These are phyloP conservation scores for Nicotiana obtusifolia DNA, from an alignment of 257 asterid species.

Conservation along the genomic window DNA sequence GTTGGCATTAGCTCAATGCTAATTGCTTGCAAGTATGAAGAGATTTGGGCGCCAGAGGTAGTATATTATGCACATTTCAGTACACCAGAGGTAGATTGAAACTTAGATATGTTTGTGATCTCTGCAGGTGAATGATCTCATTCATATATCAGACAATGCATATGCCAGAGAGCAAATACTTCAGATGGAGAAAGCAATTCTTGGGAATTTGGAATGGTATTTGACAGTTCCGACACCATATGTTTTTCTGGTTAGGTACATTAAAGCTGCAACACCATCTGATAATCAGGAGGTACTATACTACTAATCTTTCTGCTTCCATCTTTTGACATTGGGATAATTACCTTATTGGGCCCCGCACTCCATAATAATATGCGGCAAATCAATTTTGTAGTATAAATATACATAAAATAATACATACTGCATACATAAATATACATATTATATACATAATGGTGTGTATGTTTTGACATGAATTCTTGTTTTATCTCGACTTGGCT, in stretches of 20 bases:
- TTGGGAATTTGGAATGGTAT: slow-evolving; percentile 40
- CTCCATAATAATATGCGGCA: too few species aligned
- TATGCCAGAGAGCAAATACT: slow-evolving; percentile 32
- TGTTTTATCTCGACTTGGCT: background rate
- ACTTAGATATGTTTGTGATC: too few species aligned
- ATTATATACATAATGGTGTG: too few species aligned
- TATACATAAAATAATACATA: too few species aligned
- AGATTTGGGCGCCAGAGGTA: slow-evolving; percentile 97
- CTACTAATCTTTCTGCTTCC: too few species aligned
- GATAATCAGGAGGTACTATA: slow-evolving; percentile 5
- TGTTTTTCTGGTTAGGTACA: slow-evolving; percentile 31
- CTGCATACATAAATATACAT: too few species aligned
- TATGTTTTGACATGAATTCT: too few species aligned
- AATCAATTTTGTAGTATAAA: too few species aligned
- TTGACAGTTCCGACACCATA: slow-evolving; percentile 44
- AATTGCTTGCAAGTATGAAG: slow-evolving; percentile 89
- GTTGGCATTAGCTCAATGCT: slow-evolving; percentile 95
- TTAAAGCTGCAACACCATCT: slow-evolving; percentile 30
- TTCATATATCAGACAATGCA: slow-evolving; percentile 44
- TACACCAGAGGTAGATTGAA: too few species aligned
- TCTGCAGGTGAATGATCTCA: slow-evolving; percentile 44
- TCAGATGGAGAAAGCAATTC: slow-evolving; percentile 32
- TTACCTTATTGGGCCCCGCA: too few species aligned
- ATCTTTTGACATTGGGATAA: background rate
- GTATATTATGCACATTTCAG: too few species aligned